phyloP scores from a whole-genome alignment of 2,329 filamentous ascomycete genomes.

The Colletotrichum gigasporum region DNA sequence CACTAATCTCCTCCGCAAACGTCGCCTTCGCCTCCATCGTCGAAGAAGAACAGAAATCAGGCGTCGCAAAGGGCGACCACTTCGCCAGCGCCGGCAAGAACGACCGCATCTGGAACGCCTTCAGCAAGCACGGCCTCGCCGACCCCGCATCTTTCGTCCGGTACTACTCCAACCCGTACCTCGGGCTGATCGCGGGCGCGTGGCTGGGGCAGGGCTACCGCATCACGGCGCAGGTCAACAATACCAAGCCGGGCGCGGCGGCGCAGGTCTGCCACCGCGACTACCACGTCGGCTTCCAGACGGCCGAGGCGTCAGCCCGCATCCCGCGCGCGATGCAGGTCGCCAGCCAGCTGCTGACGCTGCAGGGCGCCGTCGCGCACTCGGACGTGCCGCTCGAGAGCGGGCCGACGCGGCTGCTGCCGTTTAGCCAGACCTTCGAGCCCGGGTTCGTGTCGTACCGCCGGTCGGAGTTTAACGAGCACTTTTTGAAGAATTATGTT shows the following conservation, averaged over 20 bases:
- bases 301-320: conserved; percentile 50
- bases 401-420: conserved; percentile 69
- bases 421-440: conserved; percentile 67
- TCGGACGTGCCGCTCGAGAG: conserved; percentile 66
- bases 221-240: conserved; percentile 70
- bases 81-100: conserved; percentile 66
- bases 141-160: conserved; percentile 61
- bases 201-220: conserved; percentile 70
- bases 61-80: conserved; percentile 63
- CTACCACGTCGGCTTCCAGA: conserved; percentile 73
- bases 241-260: conserved; percentile 66
- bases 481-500: conserved; percentile 63
- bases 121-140: conserved; percentile 66
- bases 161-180: conserved; percentile 70
- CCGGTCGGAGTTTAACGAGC: conserved; percentile 59
- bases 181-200: conserved; percentile 58
- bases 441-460: conserved; percentile 69
- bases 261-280: conserved; percentile 69
- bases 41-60: conserved; percentile 46
- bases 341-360: conserved; percentile 65
- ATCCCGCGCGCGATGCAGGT: conserved; percentile 64
- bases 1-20: conserved; percentile 57
- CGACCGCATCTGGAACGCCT: conserved; percentile 73
- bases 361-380: conserved; percentile 72
- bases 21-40: conserved; percentile 59